Base-by-base conservation (phyloP, 352 stramenopile species). In the Hyaloperonospora arabidopsidis region DNA sequence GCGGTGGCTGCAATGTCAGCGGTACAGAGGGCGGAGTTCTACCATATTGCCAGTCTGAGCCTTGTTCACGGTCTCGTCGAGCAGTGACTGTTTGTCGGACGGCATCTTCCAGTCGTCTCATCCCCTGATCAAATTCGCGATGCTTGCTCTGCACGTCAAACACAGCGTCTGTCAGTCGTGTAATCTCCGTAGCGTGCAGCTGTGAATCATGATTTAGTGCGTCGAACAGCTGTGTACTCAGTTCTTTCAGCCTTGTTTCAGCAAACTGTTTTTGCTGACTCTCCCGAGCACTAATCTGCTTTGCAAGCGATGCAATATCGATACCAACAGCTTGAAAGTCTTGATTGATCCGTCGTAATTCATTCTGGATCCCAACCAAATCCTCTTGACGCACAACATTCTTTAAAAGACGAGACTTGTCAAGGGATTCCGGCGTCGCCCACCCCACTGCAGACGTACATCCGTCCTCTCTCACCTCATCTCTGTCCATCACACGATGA, bases 61-160 rank as follows among this genome's bases (percentile, higher is more conserved):
- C 19, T 39, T 49, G 36, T 23, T 45, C 58, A 17, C 55, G 45
- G n/a, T 61, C 57, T 45, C 54, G 52, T 45, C 36, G 44, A 39
- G 35, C 12, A 23, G 40, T 14, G 17, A 21, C 45, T 46, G 29
- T 52, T 55, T 64, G 57, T 18, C 59, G 58, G 17, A 68, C 18
- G n/a, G 59, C 51, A 22, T 64, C 58, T 67, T 74, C 59, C 12
- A 77, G 22, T 44, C 54, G 54, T 15, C 49, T 49, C 25, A 72
- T 48, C 19, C n/a, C 49, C 40, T 75, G 58, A 2, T 56, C 54
- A 11, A 79, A 34, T 25, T 67, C 62, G 2, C 60, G 61, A 5
- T 79, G 23, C 7, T 72, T 59, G 2, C 52, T 66, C 38, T 78
- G 67, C 19, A 75, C 14, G 19, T 83, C 70, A 53, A 79, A 82